Evolutionary conservation across 371 early-diverging fungal genomes (phyloP).

Genomic region (Mortierella sp.): DNA sequence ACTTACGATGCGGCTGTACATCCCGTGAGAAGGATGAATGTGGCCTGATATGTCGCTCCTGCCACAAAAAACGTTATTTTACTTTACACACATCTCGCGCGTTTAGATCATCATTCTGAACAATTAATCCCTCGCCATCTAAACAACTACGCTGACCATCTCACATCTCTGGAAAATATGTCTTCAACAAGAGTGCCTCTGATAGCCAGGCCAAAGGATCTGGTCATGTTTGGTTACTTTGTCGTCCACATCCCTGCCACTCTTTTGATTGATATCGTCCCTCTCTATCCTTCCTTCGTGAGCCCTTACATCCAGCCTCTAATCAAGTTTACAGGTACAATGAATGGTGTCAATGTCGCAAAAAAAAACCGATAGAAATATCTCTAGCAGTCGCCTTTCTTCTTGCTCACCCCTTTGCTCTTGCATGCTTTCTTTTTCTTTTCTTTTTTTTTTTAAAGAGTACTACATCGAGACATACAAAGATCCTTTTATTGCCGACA

Average conservation of each 20-base stretch:
- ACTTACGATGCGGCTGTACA: constrained; percentile 8
- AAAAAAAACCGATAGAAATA: not conserved
- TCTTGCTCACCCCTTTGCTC: not conserved
- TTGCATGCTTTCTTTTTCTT: not conserved
- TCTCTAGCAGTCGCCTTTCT: not conserved
- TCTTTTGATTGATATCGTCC: constrained; percentile 37
- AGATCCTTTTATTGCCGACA: constrained; percentile 44
- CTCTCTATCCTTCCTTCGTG: constrained; percentile 42
- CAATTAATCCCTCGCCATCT: not conserved
- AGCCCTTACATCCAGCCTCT: constrained; percentile 38
- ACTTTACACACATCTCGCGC: not conserved
- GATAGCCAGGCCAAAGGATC: constrained; percentile 48
- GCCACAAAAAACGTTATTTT: too few relatives aligned
- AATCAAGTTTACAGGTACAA: constrained; percentile 30
- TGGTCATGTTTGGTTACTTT: constrained; percentile 55
- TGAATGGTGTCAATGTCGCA: too few relatives aligned
- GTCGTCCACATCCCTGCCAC: constrained; percentile 39
- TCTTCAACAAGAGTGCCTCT: constrained; percentile 32
- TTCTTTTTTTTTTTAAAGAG: constrained; percentile 12
- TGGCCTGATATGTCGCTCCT: not conserved
- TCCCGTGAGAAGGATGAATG: not conserved
- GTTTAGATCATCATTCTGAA: not conserved
- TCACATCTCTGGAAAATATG: not conserved
- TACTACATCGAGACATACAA: constrained; percentile 43
- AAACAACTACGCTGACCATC: not conserved